Evolutionary conservation across 2,329 filamentous ascomycete species (phyloP).

Genomic region (Fusarium udum): DNA sequence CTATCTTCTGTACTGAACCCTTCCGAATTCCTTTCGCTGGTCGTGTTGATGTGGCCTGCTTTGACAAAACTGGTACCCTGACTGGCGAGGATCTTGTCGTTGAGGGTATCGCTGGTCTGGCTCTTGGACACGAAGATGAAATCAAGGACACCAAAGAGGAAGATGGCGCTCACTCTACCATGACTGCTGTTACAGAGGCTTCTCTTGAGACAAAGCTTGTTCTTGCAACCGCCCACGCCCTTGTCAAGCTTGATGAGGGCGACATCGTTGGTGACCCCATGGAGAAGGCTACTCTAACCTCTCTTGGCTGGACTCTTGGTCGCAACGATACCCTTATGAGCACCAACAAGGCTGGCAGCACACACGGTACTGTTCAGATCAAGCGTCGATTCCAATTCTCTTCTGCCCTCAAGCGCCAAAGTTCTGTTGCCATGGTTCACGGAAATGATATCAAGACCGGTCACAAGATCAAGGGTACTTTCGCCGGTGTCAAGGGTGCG

Average conservation of each 20-base stretch:
- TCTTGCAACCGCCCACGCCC: constrained; percentile 90
- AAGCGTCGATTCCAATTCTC: constrained; percentile 99
- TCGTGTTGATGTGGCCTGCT: constrained; percentile 94
- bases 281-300: constrained; percentile 93
- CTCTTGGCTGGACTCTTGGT: constrained; percentile 92
- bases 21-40: constrained; percentile 98
- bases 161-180: constrained; percentile 83
- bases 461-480: constrained; percentile 83
- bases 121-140: constrained; percentile 70
- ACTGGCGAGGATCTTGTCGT: constrained; percentile 97
- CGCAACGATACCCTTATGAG: constrained; percentile 84
- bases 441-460: constrained; percentile 76
- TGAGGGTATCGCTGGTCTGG: constrained; percentile 92
- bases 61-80: constrained; percentile 97
- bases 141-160: constrained; percentile 72
- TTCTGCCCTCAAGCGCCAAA: constrained; percentile 94
- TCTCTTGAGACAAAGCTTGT: constrained; percentile 89
- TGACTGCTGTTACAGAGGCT: constrained; percentile 75
- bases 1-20: constrained; percentile 98
- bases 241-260: constrained; percentile 96
- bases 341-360: constrained; percentile 53
- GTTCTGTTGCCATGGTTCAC: constrained; percentile 86
- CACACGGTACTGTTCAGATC: constrained; percentile 82
- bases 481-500: constrained; percentile 95
- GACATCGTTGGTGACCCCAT: constrained; percentile 98